Evolutionary conservation across 345 rosid species (phyloP), one percentile per base, ranked within the genome.

Genomic region (Eutrema heterophyllum): DNA sequence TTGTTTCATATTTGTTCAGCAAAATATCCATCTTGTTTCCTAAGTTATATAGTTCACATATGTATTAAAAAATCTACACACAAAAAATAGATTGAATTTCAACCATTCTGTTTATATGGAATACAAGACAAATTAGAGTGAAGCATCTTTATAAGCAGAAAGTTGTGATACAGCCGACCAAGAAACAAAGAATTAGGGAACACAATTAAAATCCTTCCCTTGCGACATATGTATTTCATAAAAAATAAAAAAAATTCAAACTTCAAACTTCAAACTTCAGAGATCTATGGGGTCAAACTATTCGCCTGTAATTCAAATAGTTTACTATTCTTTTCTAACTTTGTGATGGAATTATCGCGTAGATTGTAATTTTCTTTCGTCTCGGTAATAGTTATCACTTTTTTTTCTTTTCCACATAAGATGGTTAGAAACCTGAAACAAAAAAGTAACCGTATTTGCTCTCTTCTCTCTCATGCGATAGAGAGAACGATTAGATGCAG

Each of bases 251-350:
- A 9, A 4, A n/a, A n/a, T n/a, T 56, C 48, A 64, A 76, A 56
- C 8, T 76, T 70, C 61, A 59, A n/a, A n/a, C n/a, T n/a, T 56
- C 48, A 64, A 76, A 56, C 8, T 76, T 70, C 61, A 59, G 56
- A 70, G 54, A 18, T 71, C 13, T 39, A 13, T 32, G 72, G 33
- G 29, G 68, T 75, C 79, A 77, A 77, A 49, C 15, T 32, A 50
- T 57, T 70, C 80, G 68, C 3, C 56, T 57, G 41, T 64, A 57
- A 40, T 45, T 76, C 59, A 62, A 62, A 69, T 30, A 46, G 53
- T 70, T 75, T 61, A 68, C 70, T 52, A 52, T 75, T 75, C 69
- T 67, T 27, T 56, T 40, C 36, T 18, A 29, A 38, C n/a, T 26
- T 53, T 52, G 52, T 59, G 38, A 67, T 33, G 46, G 30, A 50